Evolutionary conservation across 1,284 basidiomycete genomes (phyloP).

Genomic region (Quambalaria eucalypti): DNA sequence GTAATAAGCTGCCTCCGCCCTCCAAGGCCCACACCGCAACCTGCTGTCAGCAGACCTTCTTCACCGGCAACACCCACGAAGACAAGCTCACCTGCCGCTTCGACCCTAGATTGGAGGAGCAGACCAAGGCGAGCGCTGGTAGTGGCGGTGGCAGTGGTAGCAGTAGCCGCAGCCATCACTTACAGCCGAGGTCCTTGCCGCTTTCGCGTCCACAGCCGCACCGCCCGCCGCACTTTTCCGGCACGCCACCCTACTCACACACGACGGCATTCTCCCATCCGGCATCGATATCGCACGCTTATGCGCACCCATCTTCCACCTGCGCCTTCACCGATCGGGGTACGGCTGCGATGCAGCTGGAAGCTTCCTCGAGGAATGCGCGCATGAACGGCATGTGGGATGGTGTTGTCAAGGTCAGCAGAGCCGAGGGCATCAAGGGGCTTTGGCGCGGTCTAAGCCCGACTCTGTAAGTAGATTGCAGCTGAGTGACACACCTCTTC

Average conservation of each 20-base stretch:
- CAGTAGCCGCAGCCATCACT: too few relatives aligned
- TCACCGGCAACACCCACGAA: constrained; percentile 35
- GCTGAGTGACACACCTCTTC: neutral
- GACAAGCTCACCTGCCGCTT: constrained; percentile 40
- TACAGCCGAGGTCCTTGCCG: too few relatives aligned
- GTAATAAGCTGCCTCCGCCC: neutral
- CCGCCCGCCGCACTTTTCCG: neutral
- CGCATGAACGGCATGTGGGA: constrained; percentile 38
- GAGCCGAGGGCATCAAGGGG: constrained; percentile 34
- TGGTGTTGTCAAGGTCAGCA: constrained; percentile 37
- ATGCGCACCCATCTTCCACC: constrained; percentile 10
- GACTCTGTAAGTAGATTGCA: constrained; percentile 26
- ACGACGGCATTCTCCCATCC: constrained; percentile 9
- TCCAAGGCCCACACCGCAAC: constrained; percentile 10
- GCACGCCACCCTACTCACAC: constrained; percentile 3
- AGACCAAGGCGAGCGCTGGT: too few relatives aligned
- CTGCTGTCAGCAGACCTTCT: constrained; percentile 47
- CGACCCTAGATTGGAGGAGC: too few relatives aligned
- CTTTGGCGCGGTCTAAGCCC: constrained; percentile 44
- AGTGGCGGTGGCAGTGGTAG: too few relatives aligned
- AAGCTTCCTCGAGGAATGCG: constrained; percentile 15
- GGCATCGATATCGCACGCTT: neutral
- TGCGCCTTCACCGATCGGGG: constrained; percentile 22
- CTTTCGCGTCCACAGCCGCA: neutral
- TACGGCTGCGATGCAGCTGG: constrained; percentile 18